Evolutionary conservation across 2,329 filamentous ascomycete species (phyloP).

Genomic region (Sporothrix dimorphospora): DNA sequence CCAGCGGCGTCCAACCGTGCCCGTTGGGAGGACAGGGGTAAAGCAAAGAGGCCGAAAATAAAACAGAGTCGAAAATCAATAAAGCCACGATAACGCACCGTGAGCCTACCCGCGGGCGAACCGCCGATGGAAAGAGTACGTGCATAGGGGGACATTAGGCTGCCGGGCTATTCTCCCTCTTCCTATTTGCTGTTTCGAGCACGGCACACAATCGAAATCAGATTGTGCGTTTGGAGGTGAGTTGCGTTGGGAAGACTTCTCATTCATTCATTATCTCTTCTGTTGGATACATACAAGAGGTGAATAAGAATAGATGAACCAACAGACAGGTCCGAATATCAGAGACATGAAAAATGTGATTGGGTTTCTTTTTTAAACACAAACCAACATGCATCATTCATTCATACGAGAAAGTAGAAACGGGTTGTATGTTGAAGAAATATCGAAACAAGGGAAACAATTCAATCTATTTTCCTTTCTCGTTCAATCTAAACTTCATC

Average conservation of each 20-base stretch:
- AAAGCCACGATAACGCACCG: background rate
- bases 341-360: background rate
- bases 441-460: background rate
- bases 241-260: background rate
- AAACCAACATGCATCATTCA: background rate
- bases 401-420: background rate
- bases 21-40: background rate
- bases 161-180: background rate
- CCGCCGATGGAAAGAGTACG: background rate
- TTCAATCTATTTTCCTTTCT: background rate
- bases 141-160: conserved; percentile 14
- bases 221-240: too few relatives aligned
- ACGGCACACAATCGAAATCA: background rate
- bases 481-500: background rate
- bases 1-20: background rate
- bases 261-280: background rate
- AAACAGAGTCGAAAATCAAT: background rate
- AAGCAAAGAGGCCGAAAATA: background rate
- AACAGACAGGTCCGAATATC: background rate
- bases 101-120: background rate
- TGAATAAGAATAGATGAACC: background rate
- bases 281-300: background rate
- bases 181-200: background rate
- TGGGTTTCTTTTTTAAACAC: background rate
- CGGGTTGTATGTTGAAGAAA: background rate